A percentile compares a stretch with the other conserved stretches of the same genome.
phyloP scores from a whole-genome alignment of 352 stramenopile genomes.

The Globisporangium spiculum region DNA sequence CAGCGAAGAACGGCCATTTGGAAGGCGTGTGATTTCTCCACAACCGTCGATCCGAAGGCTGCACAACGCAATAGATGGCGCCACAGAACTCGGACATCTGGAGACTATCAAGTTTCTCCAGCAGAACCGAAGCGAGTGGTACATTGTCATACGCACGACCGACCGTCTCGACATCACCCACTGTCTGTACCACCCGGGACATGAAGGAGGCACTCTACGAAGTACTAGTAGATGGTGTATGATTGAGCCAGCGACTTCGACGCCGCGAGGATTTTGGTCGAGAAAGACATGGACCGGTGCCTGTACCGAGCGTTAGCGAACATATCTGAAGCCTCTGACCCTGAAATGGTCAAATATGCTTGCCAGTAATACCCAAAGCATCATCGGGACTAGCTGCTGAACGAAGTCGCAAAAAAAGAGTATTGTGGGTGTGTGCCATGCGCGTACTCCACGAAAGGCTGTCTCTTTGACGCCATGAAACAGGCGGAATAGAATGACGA shows the following conservation, averaged over 20 bases:
- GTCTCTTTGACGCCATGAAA: background rate
- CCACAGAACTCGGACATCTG: background rate
- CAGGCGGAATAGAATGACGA: background rate
- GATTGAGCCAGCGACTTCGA: too few relatives aligned
- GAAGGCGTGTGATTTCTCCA: constrained; percentile 7
- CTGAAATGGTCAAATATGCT: too few relatives aligned
- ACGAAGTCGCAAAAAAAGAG: too few relatives aligned
- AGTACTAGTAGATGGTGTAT: too few relatives aligned
- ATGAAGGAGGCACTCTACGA: background rate
- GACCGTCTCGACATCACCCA: constrained; percentile 1
- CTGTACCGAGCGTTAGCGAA: background rate
- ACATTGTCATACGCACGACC: background rate
- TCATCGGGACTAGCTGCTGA: background rate
- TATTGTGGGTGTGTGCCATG: background rate
- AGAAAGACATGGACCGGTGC: background rate
- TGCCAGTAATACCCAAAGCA: too few relatives aligned
- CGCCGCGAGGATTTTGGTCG: too few relatives aligned
- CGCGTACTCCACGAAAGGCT: constrained; percentile 1
- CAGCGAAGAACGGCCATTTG: background rate
- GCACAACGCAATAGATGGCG: constrained; percentile 8
- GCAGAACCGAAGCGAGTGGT: background rate
- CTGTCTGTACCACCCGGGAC: background rate
- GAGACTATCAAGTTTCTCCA: background rate
- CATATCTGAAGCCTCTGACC: too few relatives aligned
- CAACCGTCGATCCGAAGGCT: background rate